A percentile compares a stretch with the other conserved stretches of the same genome.
These are phyloP conservation scores for Eragrostis curvula DNA, from an alignment of 176 grass and related monocot species.

Conservation along the genomic window DNA sequence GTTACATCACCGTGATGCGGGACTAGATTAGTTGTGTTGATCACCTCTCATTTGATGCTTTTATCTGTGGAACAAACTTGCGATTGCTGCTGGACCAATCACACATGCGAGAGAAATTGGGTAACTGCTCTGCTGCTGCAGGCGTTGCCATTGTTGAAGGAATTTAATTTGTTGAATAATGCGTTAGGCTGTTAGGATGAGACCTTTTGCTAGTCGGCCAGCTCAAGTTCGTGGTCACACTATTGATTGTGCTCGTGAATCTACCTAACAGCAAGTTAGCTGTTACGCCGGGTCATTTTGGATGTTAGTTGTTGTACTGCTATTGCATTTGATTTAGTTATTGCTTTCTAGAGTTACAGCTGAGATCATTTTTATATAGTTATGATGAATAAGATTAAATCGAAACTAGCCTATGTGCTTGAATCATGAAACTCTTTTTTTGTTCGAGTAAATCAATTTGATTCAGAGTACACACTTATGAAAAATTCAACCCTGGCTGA, in stretches of 20 bases:
- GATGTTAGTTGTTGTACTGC: constrained; percentile 11
- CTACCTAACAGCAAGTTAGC: background rate
- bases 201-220: constrained; percentile 4
- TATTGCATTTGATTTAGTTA: background rate
- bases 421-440: background rate
- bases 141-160: constrained; percentile 1
- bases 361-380: background rate
- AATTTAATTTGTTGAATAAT: constrained; percentile 10
- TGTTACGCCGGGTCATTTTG: background rate
- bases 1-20: background rate
- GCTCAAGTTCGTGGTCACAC: background rate
- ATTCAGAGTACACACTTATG: background rate
- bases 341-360: background rate
- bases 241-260: background rate
- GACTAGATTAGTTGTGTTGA: background rate
- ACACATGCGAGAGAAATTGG: background rate
- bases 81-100: background rate
- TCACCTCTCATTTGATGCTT: background rate
- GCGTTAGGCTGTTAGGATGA: background rate
- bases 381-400: background rate
- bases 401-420: background rate
- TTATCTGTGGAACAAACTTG: background rate
- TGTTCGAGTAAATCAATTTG: background rate
- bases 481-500: background rate
- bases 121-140: constrained; percentile 13